Evolutionary conservation across 2,329 filamentous ascomycete species (phyloP).

Genomic region (Ophiocordyceps camponoti-floridani): DNA sequence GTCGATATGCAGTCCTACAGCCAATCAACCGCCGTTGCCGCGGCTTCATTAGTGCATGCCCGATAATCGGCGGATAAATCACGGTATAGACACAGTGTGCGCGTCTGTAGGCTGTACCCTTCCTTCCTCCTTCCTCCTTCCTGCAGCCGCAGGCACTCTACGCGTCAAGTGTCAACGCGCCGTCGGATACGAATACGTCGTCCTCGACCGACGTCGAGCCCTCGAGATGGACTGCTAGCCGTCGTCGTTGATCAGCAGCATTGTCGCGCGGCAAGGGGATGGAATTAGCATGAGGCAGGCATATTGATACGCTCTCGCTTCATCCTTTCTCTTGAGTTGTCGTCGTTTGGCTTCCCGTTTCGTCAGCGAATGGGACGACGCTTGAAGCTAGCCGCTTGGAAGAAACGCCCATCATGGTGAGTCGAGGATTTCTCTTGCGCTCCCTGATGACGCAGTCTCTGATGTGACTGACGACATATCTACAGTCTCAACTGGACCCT

Average conservation of each 20-base stretch:
- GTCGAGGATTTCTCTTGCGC: neutral
- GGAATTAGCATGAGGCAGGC: neutral
- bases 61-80: neutral
- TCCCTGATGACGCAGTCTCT: neutral
- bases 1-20: no score
- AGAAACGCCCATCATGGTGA: neutral
- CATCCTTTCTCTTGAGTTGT: neutral
- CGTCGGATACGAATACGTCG: neutral
- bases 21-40: neutral
- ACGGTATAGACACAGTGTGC: no score
- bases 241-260: neutral
- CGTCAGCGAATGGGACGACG: neutral
- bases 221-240: neutral
- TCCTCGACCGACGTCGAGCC: neutral
- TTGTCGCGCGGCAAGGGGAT: neutral
- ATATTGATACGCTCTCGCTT: no score
- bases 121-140: no score
- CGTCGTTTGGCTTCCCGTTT: neutral
- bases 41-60: neutral
- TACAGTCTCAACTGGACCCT: constrained; percentile 75
- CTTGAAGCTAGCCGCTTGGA: neutral
- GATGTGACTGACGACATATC: neutral
- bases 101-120: no score
- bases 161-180: neutral
- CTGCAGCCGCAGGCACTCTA: neutral